A percentile compares a stretch with the other conserved stretches of the same genome.
These are phyloP conservation scores for Curvularia verruculosa DNA, from an alignment of 2,329 filamentous ascomycete genomes.

Conservation along the genomic window DNA sequence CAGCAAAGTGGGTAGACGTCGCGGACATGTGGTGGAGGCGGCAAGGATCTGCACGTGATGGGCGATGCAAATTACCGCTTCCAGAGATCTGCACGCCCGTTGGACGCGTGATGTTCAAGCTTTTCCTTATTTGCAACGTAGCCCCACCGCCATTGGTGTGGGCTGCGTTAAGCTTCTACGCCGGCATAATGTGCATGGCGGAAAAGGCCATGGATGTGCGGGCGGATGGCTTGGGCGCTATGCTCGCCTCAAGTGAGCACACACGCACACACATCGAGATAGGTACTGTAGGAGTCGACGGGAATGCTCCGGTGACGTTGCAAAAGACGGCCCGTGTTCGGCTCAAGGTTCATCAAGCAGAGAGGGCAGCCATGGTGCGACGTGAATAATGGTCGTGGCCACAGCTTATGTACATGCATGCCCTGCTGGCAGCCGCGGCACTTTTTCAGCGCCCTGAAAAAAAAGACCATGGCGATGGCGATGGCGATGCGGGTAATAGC, in stretches of 20 bases:
- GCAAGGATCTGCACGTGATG: slow-evolving; percentile 21
- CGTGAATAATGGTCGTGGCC: not conserved
- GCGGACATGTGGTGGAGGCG: slow-evolving; percentile 22
- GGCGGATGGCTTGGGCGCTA: slow-evolving; percentile 28
- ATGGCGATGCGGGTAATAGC: slow-evolving; percentile 20
- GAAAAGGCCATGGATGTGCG: slow-evolving; percentile 29
- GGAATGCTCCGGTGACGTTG: slow-evolving; percentile 21
- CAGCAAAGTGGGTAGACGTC: not conserved
- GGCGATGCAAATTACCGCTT: slow-evolving; percentile 17
- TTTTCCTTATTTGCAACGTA: slow-evolving; percentile 33
- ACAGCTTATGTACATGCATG: not conserved
- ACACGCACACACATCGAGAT: not conserved
- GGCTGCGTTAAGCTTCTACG: slow-evolving; percentile 36
- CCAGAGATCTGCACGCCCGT: slow-evolving; percentile 44
- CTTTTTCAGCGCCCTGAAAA: not conserved
- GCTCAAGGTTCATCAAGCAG: not conserved
- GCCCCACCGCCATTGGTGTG: slow-evolving; percentile 32
- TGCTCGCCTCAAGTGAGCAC: slow-evolving; percentile 7
- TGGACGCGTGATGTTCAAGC: slow-evolving; percentile 43
- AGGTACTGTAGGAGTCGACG: not conserved
- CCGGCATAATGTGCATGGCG: slow-evolving; percentile 25
- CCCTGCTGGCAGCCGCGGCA: not conserved
- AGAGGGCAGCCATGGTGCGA: not conserved
- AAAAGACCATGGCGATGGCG: not conserved
- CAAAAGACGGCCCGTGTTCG: not conserved